Evolutionary conservation across 306 rosid genomes (phyloP), one percentile per base, ranked within the genome.

Genomic region (Citrullus amarus): DNA sequence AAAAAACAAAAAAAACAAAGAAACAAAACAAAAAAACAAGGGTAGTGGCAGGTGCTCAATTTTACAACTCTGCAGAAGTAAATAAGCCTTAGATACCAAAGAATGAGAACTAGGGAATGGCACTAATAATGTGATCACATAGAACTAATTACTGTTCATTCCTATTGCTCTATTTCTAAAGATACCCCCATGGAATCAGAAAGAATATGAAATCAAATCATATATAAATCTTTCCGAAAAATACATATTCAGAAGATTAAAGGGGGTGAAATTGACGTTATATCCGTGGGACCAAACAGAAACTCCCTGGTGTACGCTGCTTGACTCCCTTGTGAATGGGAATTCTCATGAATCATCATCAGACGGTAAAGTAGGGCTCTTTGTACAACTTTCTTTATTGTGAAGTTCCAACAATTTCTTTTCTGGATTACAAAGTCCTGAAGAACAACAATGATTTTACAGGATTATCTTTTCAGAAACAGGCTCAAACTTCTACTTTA

Each of bases 361-460:
- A 41, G 96, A 77, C 60, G 85, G 88, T 80, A 84, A 34, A 1
- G 98, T 95, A 9, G 98, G 91, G 84, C 87, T 87, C 80, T 83
- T 85, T 63, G 86, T 76, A 82, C 98, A 95, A 88, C 87, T 89
- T 44, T 92, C 95, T 76, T 53, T 82, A 83, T 84, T 80, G 87
- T 95, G 97, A 55, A 95, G 96, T 87, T 95, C 97, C 88, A 95
- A 62, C 84, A 95, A 80, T 84, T 79, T 89, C 82, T 82, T 80
- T 85, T 95, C 97, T 9, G 98, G 96, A 71, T 91, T 81, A 83
- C 98, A 95, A 48, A 95, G 96, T 79, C 98, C 98, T 95, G 88
- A 74, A 83, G 28, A 80, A 78, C 66, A 76, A 56, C 43, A 73
- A 8, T 72, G 13, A 60, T 63, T 81, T 50, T 16, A 54, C 78